A percentile compares a stretch with the other conserved stretches of the same genome.
Evolutionary conservation across 2,329 filamentous ascomycete genomes (phyloP).

Genomic region (Cladosporium sp.): DNA sequence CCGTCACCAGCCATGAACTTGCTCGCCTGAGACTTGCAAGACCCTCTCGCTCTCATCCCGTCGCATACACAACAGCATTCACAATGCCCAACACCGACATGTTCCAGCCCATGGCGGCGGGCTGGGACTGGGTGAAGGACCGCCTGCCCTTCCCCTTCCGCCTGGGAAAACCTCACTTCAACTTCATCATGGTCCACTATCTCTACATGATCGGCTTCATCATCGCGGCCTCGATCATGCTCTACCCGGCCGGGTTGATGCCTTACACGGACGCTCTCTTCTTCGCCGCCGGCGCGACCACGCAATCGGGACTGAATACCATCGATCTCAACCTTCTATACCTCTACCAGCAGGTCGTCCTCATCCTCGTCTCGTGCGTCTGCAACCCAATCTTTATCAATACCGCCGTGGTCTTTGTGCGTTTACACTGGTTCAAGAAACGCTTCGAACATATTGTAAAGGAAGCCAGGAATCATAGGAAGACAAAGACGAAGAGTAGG

Average conservation of each 20-base stretch:
- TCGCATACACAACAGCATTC: background rate
- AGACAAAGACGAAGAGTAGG: conserved; percentile 55
- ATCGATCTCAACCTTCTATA: conserved; percentile 47
- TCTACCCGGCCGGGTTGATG: conserved; percentile 64
- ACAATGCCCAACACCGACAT: conserved; percentile 6
- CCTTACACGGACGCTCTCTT: conserved; percentile 84
- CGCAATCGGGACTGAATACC: conserved; percentile 91
- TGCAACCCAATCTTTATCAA: conserved; percentile 83
- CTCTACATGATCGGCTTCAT: conserved; percentile 73
- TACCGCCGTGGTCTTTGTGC: conserved; percentile 81
- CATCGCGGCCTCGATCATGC: conserved; percentile 70
- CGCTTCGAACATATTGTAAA: conserved; percentile 80
- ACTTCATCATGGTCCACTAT: conserved; percentile 81
- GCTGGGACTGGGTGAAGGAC: conserved; percentile 18
- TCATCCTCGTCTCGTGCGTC: conserved; percentile 68
- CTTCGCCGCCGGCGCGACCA: conserved; percentile 79
- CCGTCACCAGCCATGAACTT: background rate
- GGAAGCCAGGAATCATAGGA: conserved; percentile 65
- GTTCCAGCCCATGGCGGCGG: conserved; percentile 20
- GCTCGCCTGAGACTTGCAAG: background rate
- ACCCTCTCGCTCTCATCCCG: background rate
- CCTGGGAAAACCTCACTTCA: conserved; percentile 59
- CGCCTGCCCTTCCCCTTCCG: conserved; percentile 16
- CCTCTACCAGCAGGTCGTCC: conserved; percentile 53
- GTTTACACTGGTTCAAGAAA: conserved; percentile 98